Base-by-base conservation (phyloP, 2,329 filamentous ascomycete genomes). In the Fusarium albidum region DNA sequence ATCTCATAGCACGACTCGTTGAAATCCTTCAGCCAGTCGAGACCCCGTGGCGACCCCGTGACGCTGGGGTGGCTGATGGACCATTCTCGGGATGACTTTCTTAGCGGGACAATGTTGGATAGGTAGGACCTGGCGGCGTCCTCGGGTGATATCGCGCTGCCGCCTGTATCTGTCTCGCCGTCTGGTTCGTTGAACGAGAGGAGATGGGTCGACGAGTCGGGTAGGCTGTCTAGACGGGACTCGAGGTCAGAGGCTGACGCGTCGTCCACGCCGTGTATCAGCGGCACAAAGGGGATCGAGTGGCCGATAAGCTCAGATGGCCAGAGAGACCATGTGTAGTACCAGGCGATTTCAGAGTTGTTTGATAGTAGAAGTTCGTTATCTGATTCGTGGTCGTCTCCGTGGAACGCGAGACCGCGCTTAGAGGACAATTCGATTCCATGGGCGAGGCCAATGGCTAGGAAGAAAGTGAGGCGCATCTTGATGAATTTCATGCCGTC, bases 171-270 rank as follows among this genome's bases (percentile, higher is more conserved):
- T 3, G 68, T 74, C 6, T 69, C 70, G 1, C 74, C 75, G 46
- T 78, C 75, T 2, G 75, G 75, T 48, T 77, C 75, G 52, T 77
- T 77, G 49, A 78, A 78, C 0, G 68, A 68, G 15, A 78, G 67
- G 3, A 78, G 63, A 38, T 75, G 73, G 1, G 69, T 75, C 1
- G 75, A 75, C 2, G 71, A 70, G 5, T 54, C 54, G 0, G 73
- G 69, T 2, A 76, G 61, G 1, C 34, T 37, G 39, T 57, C 49
- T 8, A 77, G 63, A 3, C 63, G 63, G 3, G 61, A 45, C 14
- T 53, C 47, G 2, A 74, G 65, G 4, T 68, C 49, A 1, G 59
- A 44, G 27, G 69, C 64, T 1, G 61, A 55, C 3, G 72, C 69
- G 35, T 75, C 67, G 27, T 72, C 68, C 17, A 75, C 56, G 7